Evolutionary conservation across 257 asterid species (phyloP).

Genomic region (Fraxinus quadrangulata): DNA sequence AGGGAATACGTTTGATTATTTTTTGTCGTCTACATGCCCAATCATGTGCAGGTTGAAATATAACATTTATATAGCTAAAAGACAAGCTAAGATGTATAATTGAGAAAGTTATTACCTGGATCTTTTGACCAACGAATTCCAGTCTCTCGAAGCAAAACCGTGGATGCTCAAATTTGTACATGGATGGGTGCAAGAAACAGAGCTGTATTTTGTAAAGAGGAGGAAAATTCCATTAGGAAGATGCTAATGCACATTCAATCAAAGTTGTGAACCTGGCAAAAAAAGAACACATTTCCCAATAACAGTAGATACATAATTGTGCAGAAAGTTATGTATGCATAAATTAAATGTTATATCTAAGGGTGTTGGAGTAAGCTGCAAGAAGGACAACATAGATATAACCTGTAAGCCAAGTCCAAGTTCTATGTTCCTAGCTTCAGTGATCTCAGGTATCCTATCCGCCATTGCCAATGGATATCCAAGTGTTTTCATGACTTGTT

Average conservation of each 20-base stretch:
- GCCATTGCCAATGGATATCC: constrained; percentile 77
- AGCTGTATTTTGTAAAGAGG: constrained; percentile 54
- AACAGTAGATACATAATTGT: constrained; percentile 6
- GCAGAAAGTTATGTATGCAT: constrained; percentile 1
- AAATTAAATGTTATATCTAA: neutral
- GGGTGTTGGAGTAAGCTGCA: constrained; percentile 9
- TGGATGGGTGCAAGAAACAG: constrained; percentile 83
- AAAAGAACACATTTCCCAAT: neutral
- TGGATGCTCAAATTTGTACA: constrained; percentile 85
- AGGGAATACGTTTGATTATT: neutral
- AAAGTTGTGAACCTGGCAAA: neutral
- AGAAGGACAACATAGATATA: constrained; percentile 10
- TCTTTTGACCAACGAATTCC: constrained; percentile 93
- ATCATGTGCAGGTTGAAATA: neutral
- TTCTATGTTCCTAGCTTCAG: constrained; percentile 92
- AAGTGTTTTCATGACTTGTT: constrained; percentile 76
- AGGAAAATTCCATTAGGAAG: constrained; percentile 11
- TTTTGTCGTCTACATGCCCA: neutral
- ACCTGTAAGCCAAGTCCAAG: constrained; percentile 98
- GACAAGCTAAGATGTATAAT: neutral
- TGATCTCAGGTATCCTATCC: constrained; percentile 84
- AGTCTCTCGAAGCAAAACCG: constrained; percentile 93
- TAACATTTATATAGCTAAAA: constrained; percentile 7
- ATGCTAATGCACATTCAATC: neutral
- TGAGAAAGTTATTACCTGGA: constrained; percentile 56